Base-by-base conservation (phyloP, 495 filamentous ascomycete species). In the Clohesyomyces aquaticus region DNA sequence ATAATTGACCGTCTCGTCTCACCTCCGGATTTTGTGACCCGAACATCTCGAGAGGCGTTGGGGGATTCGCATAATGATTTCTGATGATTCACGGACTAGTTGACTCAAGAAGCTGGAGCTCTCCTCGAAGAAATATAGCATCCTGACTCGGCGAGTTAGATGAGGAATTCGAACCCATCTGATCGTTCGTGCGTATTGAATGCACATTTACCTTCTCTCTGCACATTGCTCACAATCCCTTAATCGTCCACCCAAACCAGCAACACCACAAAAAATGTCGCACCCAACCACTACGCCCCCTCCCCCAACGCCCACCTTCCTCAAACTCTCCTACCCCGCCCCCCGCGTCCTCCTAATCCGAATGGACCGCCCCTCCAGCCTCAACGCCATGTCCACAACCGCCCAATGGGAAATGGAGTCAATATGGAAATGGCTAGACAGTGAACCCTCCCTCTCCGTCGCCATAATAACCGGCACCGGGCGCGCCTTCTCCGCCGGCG, bases 401-500 rank as follows among this genome's bases (percentile, higher is more conserved):
- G 58, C 63, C 10, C 50, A 57, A 55, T 62, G 58, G 58, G 63
- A 66, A 56, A 61, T 66, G 47, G 63, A 61, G 38, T 42, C 41
- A 28, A 25, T 66, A 8, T 66, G 63, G 63, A 48, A 56, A 32
- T 62, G 56, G 49, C 43, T 61, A 21, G 63, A 66, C 58, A 23
- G 4, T 16, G 56, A 61, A 27, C 55, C 54, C 45, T 38, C 32
- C 56, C 82, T 9, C 82, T 71, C 65, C 76, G 56, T 69, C 51
- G 66, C 55, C 61, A 60, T 69, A 19, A 54, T 69, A 3, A 69
- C 57, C 4, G 66, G 66, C 26, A 51, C 63, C 3, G 66, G 66
- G 14, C 41, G 63, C n/a, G 66, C 66, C 29, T 69, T 69, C 57
- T 46, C 47, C 57, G 57, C 63, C 22, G 66, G 66, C 35, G 63